These are phyloP conservation scores for Picea sitchensis DNA, from an alignment of 75 land plant species.

Conservation along the genomic window DNA sequence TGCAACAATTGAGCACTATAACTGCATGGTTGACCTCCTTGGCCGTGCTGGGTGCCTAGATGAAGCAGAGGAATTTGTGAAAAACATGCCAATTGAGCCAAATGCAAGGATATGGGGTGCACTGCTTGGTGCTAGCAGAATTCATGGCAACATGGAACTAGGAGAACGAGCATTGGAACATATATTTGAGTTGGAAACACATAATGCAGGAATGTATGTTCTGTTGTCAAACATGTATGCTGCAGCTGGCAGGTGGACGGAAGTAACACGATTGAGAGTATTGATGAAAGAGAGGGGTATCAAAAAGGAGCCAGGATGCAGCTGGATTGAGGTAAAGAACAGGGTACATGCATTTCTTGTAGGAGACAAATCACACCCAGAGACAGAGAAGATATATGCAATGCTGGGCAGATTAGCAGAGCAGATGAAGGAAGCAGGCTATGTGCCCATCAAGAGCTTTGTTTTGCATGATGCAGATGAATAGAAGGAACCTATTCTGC, in stretches of 20 bases:
- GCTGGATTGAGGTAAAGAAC: slow-evolving; percentile 8
- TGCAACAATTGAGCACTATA: slow-evolving; percentile 47
- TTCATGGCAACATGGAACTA: slow-evolving; percentile 19
- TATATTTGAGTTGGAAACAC: slow-evolving; percentile 7
- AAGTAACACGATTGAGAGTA: slow-evolving; percentile 1
- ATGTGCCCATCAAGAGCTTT: slow-evolving; percentile 5
- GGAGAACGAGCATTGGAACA: slow-evolving; percentile 27
- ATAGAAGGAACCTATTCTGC: not conserved
- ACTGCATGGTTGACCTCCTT: slow-evolving; percentile 42
- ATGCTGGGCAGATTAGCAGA: slow-evolving; percentile 5
- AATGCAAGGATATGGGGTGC: slow-evolving; percentile 44
- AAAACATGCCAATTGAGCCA: slow-evolving; percentile 39
- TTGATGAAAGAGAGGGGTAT: slow-evolving; percentile 7
- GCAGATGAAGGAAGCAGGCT: slow-evolving; percentile 12
- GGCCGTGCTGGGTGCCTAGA: slow-evolving; percentile 41
- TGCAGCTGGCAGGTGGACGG: slow-evolving; percentile 7
- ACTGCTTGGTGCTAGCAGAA: slow-evolving; percentile 39
- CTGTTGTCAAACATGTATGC: slow-evolving; percentile 8
- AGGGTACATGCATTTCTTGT: slow-evolving; percentile 9
- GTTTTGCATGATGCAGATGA: slow-evolving; percentile 3
- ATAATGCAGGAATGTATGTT: slow-evolving; percentile 11
- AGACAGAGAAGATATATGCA: slow-evolving; percentile 7
- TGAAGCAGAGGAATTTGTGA: slow-evolving; percentile 33
- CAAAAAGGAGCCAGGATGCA: slow-evolving; percentile 11
- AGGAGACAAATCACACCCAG: slow-evolving; percentile 6